Percentiles rank a stretch among this genome's conserved stretches.
These are phyloP conservation scores for Lachancea quebecensis DNA, from an alignment of 805 yeast species.

Conservation along the genomic window DNA sequence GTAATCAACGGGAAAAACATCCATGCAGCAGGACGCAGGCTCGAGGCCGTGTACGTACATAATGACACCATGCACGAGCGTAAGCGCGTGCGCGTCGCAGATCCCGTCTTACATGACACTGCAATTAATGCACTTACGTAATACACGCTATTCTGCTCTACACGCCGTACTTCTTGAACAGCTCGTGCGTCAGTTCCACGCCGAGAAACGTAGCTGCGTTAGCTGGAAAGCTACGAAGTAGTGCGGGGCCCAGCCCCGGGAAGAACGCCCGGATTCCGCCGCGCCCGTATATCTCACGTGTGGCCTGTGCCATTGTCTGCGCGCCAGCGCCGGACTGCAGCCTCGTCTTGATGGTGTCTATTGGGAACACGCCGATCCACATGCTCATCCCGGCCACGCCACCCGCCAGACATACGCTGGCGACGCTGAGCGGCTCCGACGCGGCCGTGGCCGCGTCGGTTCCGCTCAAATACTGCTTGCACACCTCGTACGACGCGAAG, in stretches of 20 bases:
- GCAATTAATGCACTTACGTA: not conserved
- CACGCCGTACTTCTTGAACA: constrained; percentile 32
- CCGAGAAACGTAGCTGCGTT: constrained; percentile 98
- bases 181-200: constrained; percentile 66
- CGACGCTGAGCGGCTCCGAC: constrained; percentile 54
- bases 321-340: constrained; percentile 34
- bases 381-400: constrained; percentile 94
- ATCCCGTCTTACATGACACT: too few relatives aligned
- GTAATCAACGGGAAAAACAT: too few relatives aligned
- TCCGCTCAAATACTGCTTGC: constrained; percentile 49
- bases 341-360: constrained; percentile 77
- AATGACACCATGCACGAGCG: too few relatives aligned
- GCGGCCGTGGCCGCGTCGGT: too few relatives aligned
- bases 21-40: too few relatives aligned
- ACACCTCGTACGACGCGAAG: constrained; percentile 86
- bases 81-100: too few relatives aligned
- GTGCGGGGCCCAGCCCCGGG: constrained; percentile 97
- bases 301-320: constrained; percentile 54
- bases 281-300: constrained; percentile 53
- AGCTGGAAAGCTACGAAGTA: constrained; percentile 93
- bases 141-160: not conserved
- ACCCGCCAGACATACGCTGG: constrained; percentile 82
- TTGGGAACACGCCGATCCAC: constrained; percentile 96
- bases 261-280: constrained; percentile 81
- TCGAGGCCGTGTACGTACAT: too few relatives aligned